Evolutionary conservation across 176 grass and related monocot species (phyloP).

Genomic region (Metroxylon sagu): DNA sequence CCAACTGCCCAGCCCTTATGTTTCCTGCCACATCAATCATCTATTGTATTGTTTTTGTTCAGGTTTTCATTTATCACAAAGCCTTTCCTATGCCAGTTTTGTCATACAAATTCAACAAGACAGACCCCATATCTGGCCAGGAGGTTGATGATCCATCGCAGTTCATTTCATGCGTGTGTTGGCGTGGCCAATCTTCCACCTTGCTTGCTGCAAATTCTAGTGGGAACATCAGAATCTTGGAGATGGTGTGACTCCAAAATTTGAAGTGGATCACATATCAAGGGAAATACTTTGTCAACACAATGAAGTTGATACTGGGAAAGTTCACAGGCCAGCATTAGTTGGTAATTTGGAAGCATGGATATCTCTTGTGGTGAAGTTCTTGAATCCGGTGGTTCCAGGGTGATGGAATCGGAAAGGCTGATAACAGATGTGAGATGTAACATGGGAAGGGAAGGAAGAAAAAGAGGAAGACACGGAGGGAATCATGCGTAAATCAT

Average conservation of each 20-base stretch:
- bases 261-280: not conserved
- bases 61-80: conserved; percentile 98
- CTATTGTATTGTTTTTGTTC: conserved; percentile 6
- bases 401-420: conserved; percentile 25
- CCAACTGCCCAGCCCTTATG: no score
- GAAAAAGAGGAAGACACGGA: conserved; percentile 23
- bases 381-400: conserved; percentile 28
- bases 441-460: conserved; percentile 49
- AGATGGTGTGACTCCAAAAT: conserved; percentile 53
- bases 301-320: not conserved
- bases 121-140: conserved; percentile 83
- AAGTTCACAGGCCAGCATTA: not conserved
- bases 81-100: conserved; percentile 89
- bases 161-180: conserved; percentile 92
- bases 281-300: not conserved
- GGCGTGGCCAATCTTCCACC: conserved; percentile 68
- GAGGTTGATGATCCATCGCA: conserved; percentile 74
- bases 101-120: conserved; percentile 72
- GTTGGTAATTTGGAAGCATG: conserved; percentile 10
- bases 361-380: conserved; percentile 18
- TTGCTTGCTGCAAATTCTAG: conserved; percentile 90
- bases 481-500: conserved; percentile 78
- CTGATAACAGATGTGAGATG: conserved; percentile 32
- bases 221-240: conserved; percentile 84
- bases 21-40: no score